Percentiles rank a stretch among this genome's conserved stretches.
phyloP scores from a whole-genome alignment of 2,329 filamentous ascomycete species.

The Thielaviopsis euricoi region DNA sequence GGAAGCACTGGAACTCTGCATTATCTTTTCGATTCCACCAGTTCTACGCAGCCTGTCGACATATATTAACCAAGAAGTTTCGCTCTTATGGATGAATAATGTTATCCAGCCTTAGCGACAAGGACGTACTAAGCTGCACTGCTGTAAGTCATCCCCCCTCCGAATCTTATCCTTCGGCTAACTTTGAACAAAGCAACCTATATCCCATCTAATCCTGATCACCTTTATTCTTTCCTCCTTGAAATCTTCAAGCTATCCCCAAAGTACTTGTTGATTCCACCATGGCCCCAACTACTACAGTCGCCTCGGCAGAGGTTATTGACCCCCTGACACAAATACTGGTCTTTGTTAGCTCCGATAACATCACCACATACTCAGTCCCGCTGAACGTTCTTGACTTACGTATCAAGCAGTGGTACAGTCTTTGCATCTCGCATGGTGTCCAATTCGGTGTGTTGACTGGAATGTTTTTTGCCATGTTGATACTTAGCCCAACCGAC shows the following conservation, averaged over 20 bases:
- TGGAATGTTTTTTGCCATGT: constrained; percentile 46
- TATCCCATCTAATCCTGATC: no score
- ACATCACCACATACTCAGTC: background rate
- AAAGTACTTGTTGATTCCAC: background rate
- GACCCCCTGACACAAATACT: constrained; percentile 1
- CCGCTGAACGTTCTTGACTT: constrained; percentile 17
- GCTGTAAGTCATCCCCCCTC: no score
- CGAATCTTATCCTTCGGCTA: no score
- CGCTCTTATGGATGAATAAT: no score
- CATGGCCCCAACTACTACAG: background rate
- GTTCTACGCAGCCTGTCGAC: no score
- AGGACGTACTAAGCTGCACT: no score
- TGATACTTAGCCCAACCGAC: constrained; percentile 47
- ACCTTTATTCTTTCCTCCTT: no score
- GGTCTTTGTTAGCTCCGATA: background rate
- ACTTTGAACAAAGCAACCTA: no score
- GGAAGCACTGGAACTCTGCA: background rate
- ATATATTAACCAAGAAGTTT: no score
- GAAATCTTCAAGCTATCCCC: background rate
- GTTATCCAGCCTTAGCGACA: no score
- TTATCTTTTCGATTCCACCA: no score
- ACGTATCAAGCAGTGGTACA: constrained; percentile 19
- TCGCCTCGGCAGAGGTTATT: background rate
- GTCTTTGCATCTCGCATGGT: constrained; percentile 45
- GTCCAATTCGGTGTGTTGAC: constrained; percentile 53